Conservation (phyloP, 495 filamentous ascomycete species). For the Hyaloscypha finlandica region DNA sequence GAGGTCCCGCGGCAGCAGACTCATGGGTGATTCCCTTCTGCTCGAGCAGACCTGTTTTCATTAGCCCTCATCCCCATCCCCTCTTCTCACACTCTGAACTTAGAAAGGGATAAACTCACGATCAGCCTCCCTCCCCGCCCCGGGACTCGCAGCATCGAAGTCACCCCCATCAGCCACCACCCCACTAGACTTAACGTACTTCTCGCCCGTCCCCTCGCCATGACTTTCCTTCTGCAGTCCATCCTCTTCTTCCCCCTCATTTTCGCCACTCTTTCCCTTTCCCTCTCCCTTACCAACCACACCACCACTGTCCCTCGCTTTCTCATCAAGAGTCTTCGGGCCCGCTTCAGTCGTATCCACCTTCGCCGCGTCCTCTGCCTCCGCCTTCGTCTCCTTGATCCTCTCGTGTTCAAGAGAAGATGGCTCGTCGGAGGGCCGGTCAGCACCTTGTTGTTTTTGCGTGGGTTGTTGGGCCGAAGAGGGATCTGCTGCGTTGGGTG, state of each 20-base stretch:
- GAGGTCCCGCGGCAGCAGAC: background rate
- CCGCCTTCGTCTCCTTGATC: constrained; percentile 24
- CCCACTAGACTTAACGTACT: constrained; percentile 56
- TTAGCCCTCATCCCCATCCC: background rate
- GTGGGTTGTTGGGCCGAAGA: constrained; percentile 26
- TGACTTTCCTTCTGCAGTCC: constrained; percentile 40
- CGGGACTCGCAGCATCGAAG: constrained; percentile 60
- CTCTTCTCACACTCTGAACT: background rate
- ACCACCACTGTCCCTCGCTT: constrained; percentile 27
- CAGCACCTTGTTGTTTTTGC: constrained; percentile 41
- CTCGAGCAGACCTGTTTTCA: constrained; percentile 22
- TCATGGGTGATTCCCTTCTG: constrained; percentile 17
- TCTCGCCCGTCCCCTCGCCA: constrained; percentile 50
- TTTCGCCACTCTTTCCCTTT: constrained; percentile 19
- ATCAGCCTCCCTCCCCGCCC: constrained; percentile 65
- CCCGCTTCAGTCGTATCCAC: constrained; percentile 15
- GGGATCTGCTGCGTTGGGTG: background rate
- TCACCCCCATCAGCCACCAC: constrained; percentile 56
- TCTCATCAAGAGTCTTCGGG: constrained; percentile 16
- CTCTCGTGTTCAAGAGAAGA: background rate
- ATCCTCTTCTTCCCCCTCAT: constrained; percentile 28
- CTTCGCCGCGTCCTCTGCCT: constrained; percentile 17
- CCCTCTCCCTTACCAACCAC: constrained; percentile 28
- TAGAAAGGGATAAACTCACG: constrained; percentile 46
- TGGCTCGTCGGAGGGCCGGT: constrained; percentile 36